phyloP scores from a whole-genome alignment of 2,329 filamentous ascomycete species.

The Talaromyces marneffei region DNA sequence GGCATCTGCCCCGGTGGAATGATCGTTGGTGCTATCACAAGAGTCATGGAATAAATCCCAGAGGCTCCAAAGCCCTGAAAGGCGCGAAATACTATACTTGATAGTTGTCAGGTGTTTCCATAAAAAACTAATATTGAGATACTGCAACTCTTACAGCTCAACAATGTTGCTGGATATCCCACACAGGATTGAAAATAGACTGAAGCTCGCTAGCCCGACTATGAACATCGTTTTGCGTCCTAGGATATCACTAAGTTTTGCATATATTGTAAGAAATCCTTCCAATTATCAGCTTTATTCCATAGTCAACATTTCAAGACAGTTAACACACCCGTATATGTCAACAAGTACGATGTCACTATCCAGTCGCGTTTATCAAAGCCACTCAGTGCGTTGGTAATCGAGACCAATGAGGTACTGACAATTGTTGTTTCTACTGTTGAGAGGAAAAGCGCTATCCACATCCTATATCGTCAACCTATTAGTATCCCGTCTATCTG shows the following conservation, averaged over 20 bases:
- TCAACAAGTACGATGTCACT: constrained; percentile 46
- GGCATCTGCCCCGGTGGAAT: constrained; percentile 16
- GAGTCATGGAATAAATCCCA: constrained; percentile 21
- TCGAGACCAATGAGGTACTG: constrained; percentile 47
- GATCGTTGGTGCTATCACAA: constrained; percentile 19
- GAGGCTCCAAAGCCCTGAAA: constrained; percentile 25
- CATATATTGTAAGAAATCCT: constrained; percentile 40
- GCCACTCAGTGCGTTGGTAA: constrained; percentile 35
- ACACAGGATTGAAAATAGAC: constrained; percentile 37
- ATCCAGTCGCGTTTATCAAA: constrained; percentile 42
- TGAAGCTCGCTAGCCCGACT: constrained; percentile 35
- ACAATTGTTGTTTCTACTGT: constrained; percentile 48
- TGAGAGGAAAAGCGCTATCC: constrained; percentile 38
- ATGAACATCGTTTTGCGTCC: constrained; percentile 38
- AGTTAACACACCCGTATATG: constrained; percentile 40
- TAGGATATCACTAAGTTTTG: constrained; percentile 45
- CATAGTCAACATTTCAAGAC: too few relatives aligned
- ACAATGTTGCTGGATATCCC: constrained; percentile 30
- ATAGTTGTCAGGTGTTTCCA: background rate
- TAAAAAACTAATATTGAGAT: background rate
- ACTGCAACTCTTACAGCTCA: constrained; percentile 22
- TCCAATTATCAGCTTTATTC: background rate
- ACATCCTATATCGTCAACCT: constrained; percentile 15
- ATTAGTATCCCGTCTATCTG: background rate
- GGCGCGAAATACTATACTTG: constrained; percentile 22